These are phyloP conservation scores for Rubia peregrina DNA, from an alignment of 305 asterid genomes.

Conservation along the genomic window DNA sequence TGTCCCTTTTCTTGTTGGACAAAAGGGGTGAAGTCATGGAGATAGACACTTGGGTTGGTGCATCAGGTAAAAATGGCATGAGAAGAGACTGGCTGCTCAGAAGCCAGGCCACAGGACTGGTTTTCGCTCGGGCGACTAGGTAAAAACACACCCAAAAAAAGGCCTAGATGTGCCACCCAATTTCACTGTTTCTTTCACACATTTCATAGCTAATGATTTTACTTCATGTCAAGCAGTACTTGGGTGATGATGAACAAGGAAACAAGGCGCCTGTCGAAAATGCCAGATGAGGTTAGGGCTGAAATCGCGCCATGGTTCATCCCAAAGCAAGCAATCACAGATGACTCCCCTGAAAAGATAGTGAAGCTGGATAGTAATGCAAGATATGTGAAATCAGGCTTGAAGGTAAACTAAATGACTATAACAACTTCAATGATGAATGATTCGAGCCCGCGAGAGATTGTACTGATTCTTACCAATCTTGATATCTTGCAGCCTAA, in stretches of 20 bases:
- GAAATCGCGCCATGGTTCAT: constrained; percentile 84
- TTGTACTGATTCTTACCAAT: not conserved
- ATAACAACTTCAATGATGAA: not conserved
- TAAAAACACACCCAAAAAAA: not conserved
- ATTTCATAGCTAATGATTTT: not conserved
- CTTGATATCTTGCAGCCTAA: constrained; percentile 45
- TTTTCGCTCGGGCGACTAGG: constrained; percentile 88
- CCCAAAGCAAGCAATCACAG: constrained; percentile 55
- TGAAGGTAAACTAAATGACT: constrained; percentile 40
- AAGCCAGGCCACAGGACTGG: constrained; percentile 67
- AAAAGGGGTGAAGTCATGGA: constrained; percentile 81
- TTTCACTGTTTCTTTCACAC: not conserved
- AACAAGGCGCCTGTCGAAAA: constrained; percentile 78
- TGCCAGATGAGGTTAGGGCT: constrained; percentile 82
- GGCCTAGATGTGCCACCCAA: not conserved
- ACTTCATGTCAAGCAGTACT: constrained; percentile 33
- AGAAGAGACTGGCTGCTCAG: constrained; percentile 71
- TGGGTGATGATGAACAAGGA: constrained; percentile 94
- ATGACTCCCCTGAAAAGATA: constrained; percentile 50
- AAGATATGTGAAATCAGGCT: constrained; percentile 42
- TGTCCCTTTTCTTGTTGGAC: not conserved
- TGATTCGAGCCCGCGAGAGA: not conserved
- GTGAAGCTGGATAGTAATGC: constrained; percentile 51
- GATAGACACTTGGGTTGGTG: constrained; percentile 86
- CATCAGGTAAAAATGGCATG: constrained; percentile 91